Conservation (phyloP, 2,329 filamentous ascomycete genomes). For the Byssothecium circinans region DNA sequence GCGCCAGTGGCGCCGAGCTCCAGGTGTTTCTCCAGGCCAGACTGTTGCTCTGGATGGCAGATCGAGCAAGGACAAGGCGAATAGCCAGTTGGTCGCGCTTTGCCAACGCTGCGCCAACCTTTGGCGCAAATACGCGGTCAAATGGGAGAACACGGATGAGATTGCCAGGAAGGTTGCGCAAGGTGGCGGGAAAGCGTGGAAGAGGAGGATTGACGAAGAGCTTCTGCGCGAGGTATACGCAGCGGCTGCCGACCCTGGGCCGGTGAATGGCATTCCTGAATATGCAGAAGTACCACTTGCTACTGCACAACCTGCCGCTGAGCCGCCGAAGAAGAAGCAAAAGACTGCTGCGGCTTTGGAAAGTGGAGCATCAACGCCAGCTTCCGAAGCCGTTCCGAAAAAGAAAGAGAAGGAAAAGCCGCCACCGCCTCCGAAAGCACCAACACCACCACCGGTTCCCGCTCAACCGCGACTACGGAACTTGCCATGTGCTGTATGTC, state of each 20-base stretch:
- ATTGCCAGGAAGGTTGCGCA: constrained; percentile 83
- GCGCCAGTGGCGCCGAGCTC: constrained; percentile 88
- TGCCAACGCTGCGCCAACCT: constrained; percentile 89
- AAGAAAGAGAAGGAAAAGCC: constrained; percentile 41
- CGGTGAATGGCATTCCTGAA: constrained; percentile 29
- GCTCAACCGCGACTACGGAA: constrained; percentile 76
- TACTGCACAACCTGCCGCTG: constrained; percentile 35
- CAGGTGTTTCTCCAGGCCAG: constrained; percentile 71
- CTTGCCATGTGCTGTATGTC: constrained; percentile 84
- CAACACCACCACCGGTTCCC: constrained; percentile 65
- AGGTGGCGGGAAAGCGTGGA: constrained; percentile 79
- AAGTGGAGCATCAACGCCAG: constrained; percentile 49
- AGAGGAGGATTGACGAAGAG: constrained; percentile 89
- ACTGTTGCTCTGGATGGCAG: constrained; percentile 69
- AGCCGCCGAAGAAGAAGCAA: constrained; percentile 63
- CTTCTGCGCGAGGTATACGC: constrained; percentile 68
- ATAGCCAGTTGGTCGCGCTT: constrained; percentile 75
- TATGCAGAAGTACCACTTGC: constrained; percentile 29
- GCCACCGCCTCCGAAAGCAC: constrained; percentile 51
- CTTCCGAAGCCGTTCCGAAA: constrained; percentile 44
- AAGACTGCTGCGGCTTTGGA: constrained; percentile 52
- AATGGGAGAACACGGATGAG: constrained; percentile 93
- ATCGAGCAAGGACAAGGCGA: constrained; percentile 78
- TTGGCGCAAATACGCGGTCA: constrained; percentile 94
- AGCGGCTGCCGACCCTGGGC: constrained; percentile 34